A percentile compares a stretch with the other conserved stretches of the same genome.
Conservation (phyloP, 2,329 filamentous ascomycete genomes). For the Fusarium pininemorale region DNA sequence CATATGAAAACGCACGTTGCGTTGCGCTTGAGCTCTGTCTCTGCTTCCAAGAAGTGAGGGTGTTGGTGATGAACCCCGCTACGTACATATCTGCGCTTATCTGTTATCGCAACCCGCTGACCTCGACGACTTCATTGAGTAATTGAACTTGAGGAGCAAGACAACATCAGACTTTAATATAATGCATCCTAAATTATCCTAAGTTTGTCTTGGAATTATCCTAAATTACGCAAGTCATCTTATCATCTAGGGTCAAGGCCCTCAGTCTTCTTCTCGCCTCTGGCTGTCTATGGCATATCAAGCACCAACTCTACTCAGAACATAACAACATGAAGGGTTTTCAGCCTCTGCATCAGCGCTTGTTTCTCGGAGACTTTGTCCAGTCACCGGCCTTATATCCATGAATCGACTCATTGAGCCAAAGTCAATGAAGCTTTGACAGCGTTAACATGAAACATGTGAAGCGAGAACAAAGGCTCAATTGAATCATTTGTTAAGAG, state of each 20-base stretch:
- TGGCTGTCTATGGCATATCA: fast-evolving
- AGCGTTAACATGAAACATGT: no score
- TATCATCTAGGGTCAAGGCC: background rate
- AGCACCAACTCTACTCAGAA: background rate
- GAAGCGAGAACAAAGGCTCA: background rate
- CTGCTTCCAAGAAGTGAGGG: no score
- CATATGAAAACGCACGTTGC: fast-evolving
- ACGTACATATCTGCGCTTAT: background rate
- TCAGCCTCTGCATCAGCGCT: background rate
- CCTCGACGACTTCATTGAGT: background rate
- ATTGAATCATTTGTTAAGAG: fast-evolving
- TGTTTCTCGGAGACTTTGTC: no score
- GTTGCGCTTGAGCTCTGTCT: background rate
- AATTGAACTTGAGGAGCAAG: background rate
- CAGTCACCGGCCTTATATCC: background rate
- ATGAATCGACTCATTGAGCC: background rate
- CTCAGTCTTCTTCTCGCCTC: background rate
- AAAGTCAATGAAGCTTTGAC: background rate
- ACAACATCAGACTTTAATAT: background rate
- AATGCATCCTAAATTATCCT: no score
- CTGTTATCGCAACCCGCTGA: background rate
- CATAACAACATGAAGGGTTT: background rate
- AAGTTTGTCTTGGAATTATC: fast-evolving
- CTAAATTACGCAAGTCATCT: background rate
- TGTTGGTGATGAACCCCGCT: background rate